These are phyloP conservation scores for Solanum pimpinellifolium DNA, from an alignment of 257 asterid genomes.

Conservation along the genomic window DNA sequence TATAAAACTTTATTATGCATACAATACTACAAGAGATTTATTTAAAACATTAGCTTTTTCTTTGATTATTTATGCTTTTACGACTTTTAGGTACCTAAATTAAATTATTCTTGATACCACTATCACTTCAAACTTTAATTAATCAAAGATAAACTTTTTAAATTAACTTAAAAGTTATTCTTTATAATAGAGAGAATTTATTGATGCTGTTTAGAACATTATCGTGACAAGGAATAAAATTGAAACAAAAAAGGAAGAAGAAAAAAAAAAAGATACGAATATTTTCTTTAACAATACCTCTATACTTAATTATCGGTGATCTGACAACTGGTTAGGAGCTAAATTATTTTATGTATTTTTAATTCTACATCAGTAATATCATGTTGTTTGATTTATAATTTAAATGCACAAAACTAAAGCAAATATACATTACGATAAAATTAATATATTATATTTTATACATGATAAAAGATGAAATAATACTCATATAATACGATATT, in stretches of 20 bases:
- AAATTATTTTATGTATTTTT: background rate
- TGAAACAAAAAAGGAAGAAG: background rate
- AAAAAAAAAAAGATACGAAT: background rate
- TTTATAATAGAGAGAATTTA: background rate
- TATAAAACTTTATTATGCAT: no score
- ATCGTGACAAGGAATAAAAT: background rate
- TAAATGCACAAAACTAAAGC: background rate
- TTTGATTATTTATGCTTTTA: background rate
- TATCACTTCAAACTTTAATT: background rate
- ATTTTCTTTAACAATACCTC: background rate
- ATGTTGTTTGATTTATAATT: background rate
- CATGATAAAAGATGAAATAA: no score
- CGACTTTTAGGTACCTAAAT: background rate
- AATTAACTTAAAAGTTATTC: background rate
- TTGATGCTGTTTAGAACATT: background rate
- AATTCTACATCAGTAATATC: background rate
- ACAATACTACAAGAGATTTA: background rate
- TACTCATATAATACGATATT: no score
- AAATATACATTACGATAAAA: background rate
- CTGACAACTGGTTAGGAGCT: background rate
- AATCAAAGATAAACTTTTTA: background rate
- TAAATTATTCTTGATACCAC: background rate
- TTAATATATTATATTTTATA: no score
- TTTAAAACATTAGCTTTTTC: background rate
- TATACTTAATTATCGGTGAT: background rate